A percentile compares a stretch with the other conserved stretches of the same genome.
Conservation (phyloP, 352 stramenopile species). For the Aphanomyces euteiches region DNA sequence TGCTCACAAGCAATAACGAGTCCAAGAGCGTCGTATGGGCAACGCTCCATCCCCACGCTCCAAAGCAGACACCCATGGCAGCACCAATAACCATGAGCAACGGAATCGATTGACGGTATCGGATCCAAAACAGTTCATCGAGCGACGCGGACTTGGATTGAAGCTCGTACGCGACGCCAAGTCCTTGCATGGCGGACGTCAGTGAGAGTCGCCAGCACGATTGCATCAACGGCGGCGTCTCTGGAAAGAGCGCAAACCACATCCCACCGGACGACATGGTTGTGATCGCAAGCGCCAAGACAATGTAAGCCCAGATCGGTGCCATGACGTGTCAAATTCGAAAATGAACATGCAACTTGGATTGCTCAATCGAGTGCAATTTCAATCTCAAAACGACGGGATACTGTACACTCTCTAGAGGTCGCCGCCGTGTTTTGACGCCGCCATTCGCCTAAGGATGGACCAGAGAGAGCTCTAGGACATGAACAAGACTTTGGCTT, state of each 20-base stretch:
- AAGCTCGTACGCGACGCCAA: constrained; percentile 7
- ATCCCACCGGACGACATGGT: constrained; percentile 18
- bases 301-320: constrained; percentile 10
- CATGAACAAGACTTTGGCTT: no score
- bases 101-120: neutral
- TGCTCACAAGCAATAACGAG: constrained; percentile 21
- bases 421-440: no score
- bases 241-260: constrained; percentile 15
- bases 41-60: constrained; percentile 17
- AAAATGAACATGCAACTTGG: no score
- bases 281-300: neutral
- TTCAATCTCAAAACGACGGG: no score
- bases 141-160: neutral
- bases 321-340: neutral
- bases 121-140: neutral
- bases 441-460: no score
- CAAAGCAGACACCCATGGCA: constrained; percentile 7
- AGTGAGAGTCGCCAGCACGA: constrained; percentile 10
- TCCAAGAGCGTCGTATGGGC: constrained; percentile 20
- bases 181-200: neutral
- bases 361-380: no score
- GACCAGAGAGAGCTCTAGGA: no score
- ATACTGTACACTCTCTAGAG: no score
- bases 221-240: constrained; percentile 21
- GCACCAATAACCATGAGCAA: constrained; percentile 5